phyloP scores from a whole-genome alignment of 805 yeast species.

The Ogataea ganodermae region DNA sequence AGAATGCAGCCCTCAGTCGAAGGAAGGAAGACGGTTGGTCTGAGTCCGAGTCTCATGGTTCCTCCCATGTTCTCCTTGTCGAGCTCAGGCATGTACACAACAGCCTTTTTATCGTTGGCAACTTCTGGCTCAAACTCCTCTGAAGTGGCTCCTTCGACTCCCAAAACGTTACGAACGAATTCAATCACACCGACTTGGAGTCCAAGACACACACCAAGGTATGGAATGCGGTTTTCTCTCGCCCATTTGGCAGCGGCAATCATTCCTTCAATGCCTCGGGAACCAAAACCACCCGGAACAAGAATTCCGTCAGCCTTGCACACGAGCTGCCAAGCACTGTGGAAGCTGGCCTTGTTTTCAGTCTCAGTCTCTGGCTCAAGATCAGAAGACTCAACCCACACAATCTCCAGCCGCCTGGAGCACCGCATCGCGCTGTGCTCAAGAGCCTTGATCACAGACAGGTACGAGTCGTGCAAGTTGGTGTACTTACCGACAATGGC shows the following conservation, averaged over 20 bases:
- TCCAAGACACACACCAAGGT: slow-evolving; percentile 95
- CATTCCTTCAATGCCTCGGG: slow-evolving; percentile 98
- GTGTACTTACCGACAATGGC: slow-evolving; percentile 98
- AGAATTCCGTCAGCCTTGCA: slow-evolving; percentile 95
- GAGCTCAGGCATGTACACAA: slow-evolving; percentile 98
- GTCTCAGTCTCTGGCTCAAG: slow-evolving; percentile 74
- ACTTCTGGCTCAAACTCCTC: slow-evolving; percentile 76
- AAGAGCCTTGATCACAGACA: slow-evolving; percentile 90
- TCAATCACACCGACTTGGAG: slow-evolving; percentile 97
- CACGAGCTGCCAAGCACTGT: slow-evolving; percentile 92
- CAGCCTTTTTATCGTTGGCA: slow-evolving; percentile 67
- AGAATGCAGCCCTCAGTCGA: slow-evolving; percentile 62
- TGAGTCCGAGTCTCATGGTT: slow-evolving; percentile 96
- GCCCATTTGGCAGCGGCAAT: slow-evolving; percentile 96
- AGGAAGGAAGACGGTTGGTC: slow-evolving; percentile 79
- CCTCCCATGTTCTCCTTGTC: slow-evolving; percentile 97
- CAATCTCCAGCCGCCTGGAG: slow-evolving; percentile 77
- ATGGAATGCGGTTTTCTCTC: slow-evolving; percentile 92
- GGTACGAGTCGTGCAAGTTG: slow-evolving; percentile 89
- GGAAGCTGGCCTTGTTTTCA: slow-evolving; percentile 72
- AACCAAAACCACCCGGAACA: slow-evolving; percentile 98
- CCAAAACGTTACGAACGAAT: slow-evolving; percentile 78
- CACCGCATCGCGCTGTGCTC: slow-evolving; percentile 96
- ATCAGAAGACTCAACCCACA: slow-evolving; percentile 95
- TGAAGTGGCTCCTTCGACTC: slow-evolving; percentile 68